Base-by-base conservation (phyloP, 805 yeast genomes). In the Kluyveromyces dobzhanskii region DNA sequence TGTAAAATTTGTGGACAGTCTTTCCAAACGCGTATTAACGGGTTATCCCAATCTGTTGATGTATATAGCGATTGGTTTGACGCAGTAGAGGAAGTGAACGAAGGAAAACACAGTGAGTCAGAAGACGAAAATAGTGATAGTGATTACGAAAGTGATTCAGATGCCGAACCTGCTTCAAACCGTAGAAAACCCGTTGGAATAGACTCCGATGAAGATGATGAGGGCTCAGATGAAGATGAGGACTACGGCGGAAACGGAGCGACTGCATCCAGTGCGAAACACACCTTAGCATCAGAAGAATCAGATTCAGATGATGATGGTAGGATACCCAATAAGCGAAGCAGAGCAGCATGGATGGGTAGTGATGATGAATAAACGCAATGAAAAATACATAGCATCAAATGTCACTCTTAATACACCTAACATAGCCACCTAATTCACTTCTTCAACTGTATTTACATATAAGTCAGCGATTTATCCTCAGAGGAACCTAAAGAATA, bases 61-160 rank as follows among this genome's bases (percentile, higher is more conserved):
- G 83, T 90, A 12, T 90, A 90, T 57, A 81, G 94, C 35, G 97
- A 90, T 59, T 90, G 98, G 98, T 86, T 86, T 38, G 98, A 90
- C 67, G 97, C 97, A 38, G 92, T 90, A 0, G 85, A 82, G 48
- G 85, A 80, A 33, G 73, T 67, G 16, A 67, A 68, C 44, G 61
- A 60, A 32, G 65, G 64, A 8, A 57, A 56, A 27, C 57, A 51
- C 17, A 61, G 64, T 39, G 63, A 54, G 10, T 50, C 49, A 4
- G 62, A 54, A 11, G 62, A 50, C 19, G 65, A 54, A 24, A 56
- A 48, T 16, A 54, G 54, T 12, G 56, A 49, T 17, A 56, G 56
- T 40, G 67, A 56, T 35, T 63, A 58, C 33, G 66, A 56, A 24
- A 62, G 62, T 38, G 64, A 56, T 23, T 62, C 63, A 11, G 65